Evolutionary conservation across 495 filamentous ascomycete species (phyloP), one percentile per base, ranked within the genome.

Genomic region (Acidiella bohemica): DNA sequence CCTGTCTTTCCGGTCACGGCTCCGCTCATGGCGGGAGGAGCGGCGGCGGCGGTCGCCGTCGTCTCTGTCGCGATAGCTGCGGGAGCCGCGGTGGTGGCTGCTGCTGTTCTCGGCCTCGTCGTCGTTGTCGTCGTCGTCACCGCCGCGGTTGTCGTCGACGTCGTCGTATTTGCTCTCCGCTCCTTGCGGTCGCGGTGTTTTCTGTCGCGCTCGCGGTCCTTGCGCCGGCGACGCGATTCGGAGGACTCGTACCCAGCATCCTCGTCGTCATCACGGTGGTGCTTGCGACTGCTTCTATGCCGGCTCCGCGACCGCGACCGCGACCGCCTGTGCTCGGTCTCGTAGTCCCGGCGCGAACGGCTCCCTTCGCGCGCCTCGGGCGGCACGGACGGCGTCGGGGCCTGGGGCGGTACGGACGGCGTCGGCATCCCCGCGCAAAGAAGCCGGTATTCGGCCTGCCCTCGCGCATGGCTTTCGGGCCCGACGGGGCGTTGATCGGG

Each of bases 381-480:
- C n/a, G n/a, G n/a, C n/a, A n/a, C n/a, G n/a, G n/a, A n/a, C n/a
- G n/a, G n/a, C n/a, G n/a, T n/a, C n/a, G n/a, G n/a, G n/a, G n/a
- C n/a, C n/a, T n/a, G n/a, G n/a, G n/a, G n/a, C n/a, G n/a, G n/a
- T n/a, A n/a, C n/a, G n/a, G n/a, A n/a, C n/a, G n/a, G n/a, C n/a
- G n/a, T n/a, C n/a, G n/a, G n/a, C n/a, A n/a, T n/a, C n/a, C n/a
- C n/a, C 14, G 54, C 40, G 44, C 60, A 54, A 19, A 50, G 50
- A 49, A 38, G 55, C 55, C 34, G 55, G 56, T 41, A 59, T 86
- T 87, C 36, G 81, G 78, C 16, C 78, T 68, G 13, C 87, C 86
- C 53, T 88, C 75, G 46, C 92, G 67, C 77, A 96, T 85, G 13
- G 92, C 90, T 59, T 90, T 86, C 2, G 90, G 90, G 1, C 84